Conservation (phyloP, 208 protist species). For the Crithidia mellificae region DNA sequence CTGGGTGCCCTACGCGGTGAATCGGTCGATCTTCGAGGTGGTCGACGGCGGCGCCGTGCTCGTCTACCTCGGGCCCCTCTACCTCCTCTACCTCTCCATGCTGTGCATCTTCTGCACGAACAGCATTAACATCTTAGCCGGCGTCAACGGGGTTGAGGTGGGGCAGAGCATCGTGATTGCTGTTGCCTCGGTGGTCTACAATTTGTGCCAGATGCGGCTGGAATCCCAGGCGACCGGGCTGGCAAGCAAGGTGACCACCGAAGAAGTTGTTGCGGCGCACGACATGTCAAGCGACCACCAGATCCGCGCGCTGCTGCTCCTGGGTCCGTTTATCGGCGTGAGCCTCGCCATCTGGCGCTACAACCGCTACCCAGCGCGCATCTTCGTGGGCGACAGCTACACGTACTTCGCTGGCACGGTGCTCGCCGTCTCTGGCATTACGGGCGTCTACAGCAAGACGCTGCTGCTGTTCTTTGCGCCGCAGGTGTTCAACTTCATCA, state of each 20-base stretch:
- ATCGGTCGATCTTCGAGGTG: slow-evolving; percentile 21
- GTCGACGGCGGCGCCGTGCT: slow-evolving; percentile 22
- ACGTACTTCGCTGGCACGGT: slow-evolving; percentile 99
- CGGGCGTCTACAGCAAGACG: slow-evolving; percentile 98
- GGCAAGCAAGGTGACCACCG: neutral
- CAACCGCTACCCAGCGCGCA: slow-evolving; percentile 97
- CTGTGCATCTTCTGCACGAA: slow-evolving; percentile 99
- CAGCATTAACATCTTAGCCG: slow-evolving; percentile 99
- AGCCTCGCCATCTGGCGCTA: slow-evolving; percentile 92
- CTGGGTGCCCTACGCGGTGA: slow-evolving; percentile 21
- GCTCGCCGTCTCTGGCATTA: slow-evolving; percentile 96
- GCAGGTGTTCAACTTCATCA: slow-evolving; percentile 99
- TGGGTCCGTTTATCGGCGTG: slow-evolving; percentile 95
- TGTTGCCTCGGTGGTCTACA: slow-evolving; percentile 91
- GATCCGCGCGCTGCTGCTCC: slow-evolving; percentile 90
- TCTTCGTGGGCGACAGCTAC: slow-evolving; percentile 99
- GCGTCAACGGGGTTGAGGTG: slow-evolving; percentile 98
- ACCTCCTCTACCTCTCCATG: slow-evolving; percentile 95
- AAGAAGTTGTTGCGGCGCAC: neutral
- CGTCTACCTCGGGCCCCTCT: slow-evolving; percentile 91
- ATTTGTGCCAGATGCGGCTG: slow-evolving; percentile 91
- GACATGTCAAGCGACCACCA: slow-evolving; percentile 66
- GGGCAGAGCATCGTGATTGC: slow-evolving; percentile 97
- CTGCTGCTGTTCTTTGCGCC: slow-evolving; percentile 99
- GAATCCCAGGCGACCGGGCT: slow-evolving; percentile 19